These are phyloP conservation scores for Spatholobus suberectus DNA, from an alignment of 306 rosid species.

Conservation along the genomic window DNA sequence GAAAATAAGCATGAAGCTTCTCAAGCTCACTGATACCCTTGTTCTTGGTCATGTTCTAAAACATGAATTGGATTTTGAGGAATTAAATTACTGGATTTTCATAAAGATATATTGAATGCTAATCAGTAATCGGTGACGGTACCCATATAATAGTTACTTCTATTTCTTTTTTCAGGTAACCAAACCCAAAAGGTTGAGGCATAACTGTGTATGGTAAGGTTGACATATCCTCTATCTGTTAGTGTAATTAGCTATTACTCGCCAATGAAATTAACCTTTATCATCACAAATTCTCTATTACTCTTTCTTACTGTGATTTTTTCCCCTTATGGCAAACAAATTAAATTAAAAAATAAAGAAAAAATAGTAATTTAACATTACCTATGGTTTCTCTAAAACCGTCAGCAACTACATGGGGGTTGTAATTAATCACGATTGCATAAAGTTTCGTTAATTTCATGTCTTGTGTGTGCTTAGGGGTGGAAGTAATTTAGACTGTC, in stretches of 20 bases:
- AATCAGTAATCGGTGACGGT: background rate
- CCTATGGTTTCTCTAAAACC: no score
- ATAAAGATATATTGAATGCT: background rate
- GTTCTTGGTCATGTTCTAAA: slow-evolving; percentile 86
- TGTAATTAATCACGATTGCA: no score
- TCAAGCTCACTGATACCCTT: slow-evolving; percentile 77
- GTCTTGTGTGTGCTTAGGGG: no score
- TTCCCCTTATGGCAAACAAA: no score
- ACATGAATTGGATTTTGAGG: no score
- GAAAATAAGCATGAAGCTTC: slow-evolving; percentile 97
- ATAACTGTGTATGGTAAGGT: slow-evolving; percentile 57
- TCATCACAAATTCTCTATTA: slow-evolving; percentile 17
- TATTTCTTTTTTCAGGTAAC: slow-evolving; percentile 45
- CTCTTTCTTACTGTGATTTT: background rate
- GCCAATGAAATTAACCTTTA: slow-evolving; percentile 29
- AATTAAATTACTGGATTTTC: background rate
- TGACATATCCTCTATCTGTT: slow-evolving; percentile 32
- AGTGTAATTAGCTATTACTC: slow-evolving; percentile 32
- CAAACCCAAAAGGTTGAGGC: slow-evolving; percentile 47
- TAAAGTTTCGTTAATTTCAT: no score
- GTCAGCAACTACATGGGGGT: no score
- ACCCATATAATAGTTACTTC: background rate
- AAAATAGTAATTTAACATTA: no score
- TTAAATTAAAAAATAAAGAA: no score
- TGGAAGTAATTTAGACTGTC: no score